These are phyloP conservation scores for Saccharomyces paradoxus DNA, from an alignment of 805 yeast genomes.

Conservation along the genomic window DNA sequence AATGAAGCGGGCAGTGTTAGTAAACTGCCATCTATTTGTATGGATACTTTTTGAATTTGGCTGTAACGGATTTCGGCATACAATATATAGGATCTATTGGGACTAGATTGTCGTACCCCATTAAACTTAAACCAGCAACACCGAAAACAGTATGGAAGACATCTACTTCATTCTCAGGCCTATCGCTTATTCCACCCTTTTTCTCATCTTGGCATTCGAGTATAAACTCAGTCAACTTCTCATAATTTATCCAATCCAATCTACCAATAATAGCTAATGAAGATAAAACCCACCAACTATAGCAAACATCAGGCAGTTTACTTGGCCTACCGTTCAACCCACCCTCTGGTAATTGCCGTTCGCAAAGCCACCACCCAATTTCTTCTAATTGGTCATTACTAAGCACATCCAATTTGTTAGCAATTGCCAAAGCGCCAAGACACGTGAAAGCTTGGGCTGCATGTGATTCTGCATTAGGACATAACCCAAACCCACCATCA, in stretches of 20 bases:
- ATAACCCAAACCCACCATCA: constrained; percentile 92
- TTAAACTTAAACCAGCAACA: constrained; percentile 73
- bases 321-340: constrained; percentile 96
- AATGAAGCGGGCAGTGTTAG: not conserved
- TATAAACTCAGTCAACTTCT: constrained; percentile 57
- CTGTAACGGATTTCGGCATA: constrained; percentile 46
- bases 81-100: constrained; percentile 82
- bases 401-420: constrained; percentile 45
- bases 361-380: constrained; percentile 81
- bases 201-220: constrained; percentile 66
- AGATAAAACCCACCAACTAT: constrained; percentile 94
- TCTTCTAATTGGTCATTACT: constrained; percentile 34
- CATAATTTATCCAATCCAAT: constrained; percentile 69
- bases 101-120: constrained; percentile 53
- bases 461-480: constrained; percentile 93
- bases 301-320: constrained; percentile 93
- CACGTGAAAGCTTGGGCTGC: constrained; percentile 89
- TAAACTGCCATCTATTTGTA: constrained; percentile 6
- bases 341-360: constrained; percentile 77
- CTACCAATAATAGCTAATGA: constrained; percentile 58
- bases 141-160: constrained; percentile 91
- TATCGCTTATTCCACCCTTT: constrained; percentile 85
- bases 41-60: constrained; percentile 33
- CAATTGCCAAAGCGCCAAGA: constrained; percentile 69
- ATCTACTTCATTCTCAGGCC: constrained; percentile 86